Evolutionary conservation across 768 basidiomycete species (phyloP).

Genomic region (Suillus weaverae): DNA sequence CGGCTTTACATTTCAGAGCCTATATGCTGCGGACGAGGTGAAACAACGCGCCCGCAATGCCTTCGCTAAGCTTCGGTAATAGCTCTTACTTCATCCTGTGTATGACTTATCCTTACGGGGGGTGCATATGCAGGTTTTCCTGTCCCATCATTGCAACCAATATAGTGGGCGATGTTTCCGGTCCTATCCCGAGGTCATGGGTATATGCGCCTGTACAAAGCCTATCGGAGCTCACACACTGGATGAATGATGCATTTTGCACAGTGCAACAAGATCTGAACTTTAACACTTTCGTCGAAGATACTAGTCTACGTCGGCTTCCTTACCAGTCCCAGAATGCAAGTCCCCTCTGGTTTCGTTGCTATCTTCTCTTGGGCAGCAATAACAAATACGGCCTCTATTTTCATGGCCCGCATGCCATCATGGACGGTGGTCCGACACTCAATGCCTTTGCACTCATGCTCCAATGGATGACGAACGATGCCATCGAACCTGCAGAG

Average conservation of each 20-base stretch:
- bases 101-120: neutral
- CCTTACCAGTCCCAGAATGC: conserved; percentile 17
- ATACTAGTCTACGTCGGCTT: conserved; percentile 12
- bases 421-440: conserved; percentile 25
- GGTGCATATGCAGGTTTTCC: conserved; percentile 6
- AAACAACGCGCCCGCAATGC: conserved; percentile 9
- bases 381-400: conserved; percentile 22
- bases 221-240: conserved; percentile 17
- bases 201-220: conserved; percentile 21
- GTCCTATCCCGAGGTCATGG: conserved; percentile 8
- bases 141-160: conserved; percentile 15
- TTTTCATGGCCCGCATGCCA: conserved; percentile 22
- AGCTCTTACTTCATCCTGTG: neutral
- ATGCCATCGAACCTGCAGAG: conserved; percentile 1
- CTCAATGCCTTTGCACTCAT: conserved; percentile 22
- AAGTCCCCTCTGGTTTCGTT: conserved; percentile 7
- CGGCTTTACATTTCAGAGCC: conserved; percentile 13
- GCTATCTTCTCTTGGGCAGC: conserved; percentile 16
- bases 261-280: conserved; percentile 20
- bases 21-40: conserved; percentile 4
- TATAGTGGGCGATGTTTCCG: conserved; percentile 6
- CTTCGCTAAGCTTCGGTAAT: conserved; percentile 15
- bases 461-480: conserved; percentile 17
- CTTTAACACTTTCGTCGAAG: conserved; percentile 16
- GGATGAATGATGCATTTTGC: conserved; percentile 23